Percentiles rank a stretch among this genome's conserved stretches.
Evolutionary conservation across 768 basidiomycete species (phyloP).

Genomic region (Cyclocybe aegerita): DNA sequence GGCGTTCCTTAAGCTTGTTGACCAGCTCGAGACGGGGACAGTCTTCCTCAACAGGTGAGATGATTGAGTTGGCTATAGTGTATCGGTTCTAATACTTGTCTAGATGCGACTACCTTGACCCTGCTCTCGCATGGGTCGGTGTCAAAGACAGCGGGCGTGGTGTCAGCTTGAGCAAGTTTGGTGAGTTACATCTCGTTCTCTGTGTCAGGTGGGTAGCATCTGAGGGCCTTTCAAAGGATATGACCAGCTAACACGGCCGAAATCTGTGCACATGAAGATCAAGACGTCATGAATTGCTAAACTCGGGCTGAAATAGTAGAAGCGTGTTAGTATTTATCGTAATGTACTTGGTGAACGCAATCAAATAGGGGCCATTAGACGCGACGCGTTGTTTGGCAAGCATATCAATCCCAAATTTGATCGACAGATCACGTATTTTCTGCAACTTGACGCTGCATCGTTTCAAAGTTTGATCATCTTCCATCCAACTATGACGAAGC

Average conservation of each 20-base stretch:
- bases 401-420: too few relatives aligned
- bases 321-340: background rate
- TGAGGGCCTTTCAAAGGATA: slow-evolving; percentile 55
- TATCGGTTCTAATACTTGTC: background rate
- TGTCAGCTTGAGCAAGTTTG: slow-evolving; percentile 86
- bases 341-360: too few relatives aligned
- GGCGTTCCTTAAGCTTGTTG: slow-evolving; percentile 67
- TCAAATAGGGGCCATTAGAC: too few relatives aligned
- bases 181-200: slow-evolving; percentile 38
- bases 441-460: too few relatives aligned
- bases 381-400: too few relatives aligned
- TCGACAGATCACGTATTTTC: too few relatives aligned
- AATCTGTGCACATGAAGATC: slow-evolving; percentile 83
- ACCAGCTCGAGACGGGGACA: slow-evolving; percentile 83
- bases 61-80: background rate
- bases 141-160: slow-evolving; percentile 93
- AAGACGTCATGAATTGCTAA: slow-evolving; percentile 38
- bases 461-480: too few relatives aligned
- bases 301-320: background rate
- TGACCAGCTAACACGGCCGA: slow-evolving; percentile 80
- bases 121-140: slow-evolving; percentile 92
- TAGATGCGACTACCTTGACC: slow-evolving; percentile 89
- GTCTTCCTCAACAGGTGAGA: slow-evolving; percentile 86
- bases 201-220: background rate
- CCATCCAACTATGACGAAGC: too few relatives aligned